phyloP scores from a whole-genome alignment of 768 basidiomycete species.

The Boletus sp. region DNA sequence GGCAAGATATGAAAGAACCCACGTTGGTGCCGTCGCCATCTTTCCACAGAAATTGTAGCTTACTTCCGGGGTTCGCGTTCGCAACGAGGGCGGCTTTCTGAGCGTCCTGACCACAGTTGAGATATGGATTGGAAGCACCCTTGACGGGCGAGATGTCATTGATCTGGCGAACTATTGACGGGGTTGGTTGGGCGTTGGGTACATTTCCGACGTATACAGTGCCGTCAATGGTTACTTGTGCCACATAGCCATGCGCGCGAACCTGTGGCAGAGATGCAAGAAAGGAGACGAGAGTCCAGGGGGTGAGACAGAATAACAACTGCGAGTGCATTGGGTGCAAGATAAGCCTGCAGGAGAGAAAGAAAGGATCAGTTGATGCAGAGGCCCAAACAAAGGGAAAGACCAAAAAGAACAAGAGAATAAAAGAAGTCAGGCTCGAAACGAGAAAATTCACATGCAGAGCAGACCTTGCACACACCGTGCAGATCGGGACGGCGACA shows the following conservation, averaged over 20 bases:
- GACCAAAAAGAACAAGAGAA: not conserved
- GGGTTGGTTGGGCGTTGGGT: slow-evolving; percentile 37
- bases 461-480: slow-evolving; percentile 2
- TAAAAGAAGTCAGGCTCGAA: not conserved
- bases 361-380: not conserved
- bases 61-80: slow-evolving; percentile 57
- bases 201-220: slow-evolving; percentile 41
- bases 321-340: slow-evolving; percentile 6
- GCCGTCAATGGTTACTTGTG: slow-evolving; percentile 42
- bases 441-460: not conserved
- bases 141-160: slow-evolving; percentile 46
- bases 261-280: slow-evolving; percentile 19
- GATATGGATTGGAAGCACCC: slow-evolving; percentile 49
- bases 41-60: slow-evolving; percentile 52
- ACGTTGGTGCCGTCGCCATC: slow-evolving; percentile 41
- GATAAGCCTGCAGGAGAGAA: not conserved
- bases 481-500: slow-evolving; percentile 6
- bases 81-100: slow-evolving; percentile 48
- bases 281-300: slow-evolving; percentile 3
- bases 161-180: slow-evolving; percentile 46
- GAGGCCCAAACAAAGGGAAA: not conserved
- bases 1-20: slow-evolving; percentile 8
- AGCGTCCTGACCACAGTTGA: slow-evolving; percentile 61
- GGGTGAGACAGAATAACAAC: not conserved
- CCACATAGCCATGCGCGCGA: slow-evolving; percentile 44